A percentile compares a stretch with the other conserved stretches of the same genome.
phyloP scores from a whole-genome alignment of 306 rosid genomes.

The Hylodesmum podocarpum region DNA sequence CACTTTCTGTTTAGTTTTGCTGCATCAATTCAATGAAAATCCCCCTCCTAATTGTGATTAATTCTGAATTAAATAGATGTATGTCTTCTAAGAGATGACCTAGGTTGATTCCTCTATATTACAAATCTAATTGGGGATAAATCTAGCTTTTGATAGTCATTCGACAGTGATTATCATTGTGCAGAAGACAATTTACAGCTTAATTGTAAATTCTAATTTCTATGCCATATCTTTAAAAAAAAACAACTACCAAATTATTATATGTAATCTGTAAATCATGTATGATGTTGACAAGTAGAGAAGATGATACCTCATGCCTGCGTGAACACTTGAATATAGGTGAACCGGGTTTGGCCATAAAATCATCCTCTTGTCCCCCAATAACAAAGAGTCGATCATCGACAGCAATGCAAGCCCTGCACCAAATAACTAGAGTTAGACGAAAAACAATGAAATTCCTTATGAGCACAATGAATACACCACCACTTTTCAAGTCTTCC shows the following conservation, averaged over 20 bases:
- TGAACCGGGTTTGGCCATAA: constrained; percentile 93
- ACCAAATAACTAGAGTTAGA: constrained; percentile 18
- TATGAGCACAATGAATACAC: not conserved
- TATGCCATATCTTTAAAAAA: not conserved
- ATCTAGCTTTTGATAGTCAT: too few relatives aligned
- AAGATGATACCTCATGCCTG: constrained; percentile 64
- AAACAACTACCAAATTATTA: not conserved
- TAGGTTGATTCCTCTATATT: too few relatives aligned
- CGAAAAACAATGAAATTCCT: constrained; percentile 9
- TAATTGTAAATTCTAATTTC: not conserved
- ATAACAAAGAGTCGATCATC: constrained; percentile 68
- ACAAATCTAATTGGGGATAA: too few relatives aligned
- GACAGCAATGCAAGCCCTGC: constrained; percentile 71
- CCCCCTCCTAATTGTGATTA: too few relatives aligned
- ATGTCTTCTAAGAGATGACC: too few relatives aligned
- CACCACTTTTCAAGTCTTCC: constrained; percentile 9
- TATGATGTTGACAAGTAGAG: not conserved
- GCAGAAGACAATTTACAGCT: not conserved
- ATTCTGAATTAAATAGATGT: too few relatives aligned
- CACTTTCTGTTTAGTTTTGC: too few relatives aligned
- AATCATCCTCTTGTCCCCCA: constrained; percentile 98
- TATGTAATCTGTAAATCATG: not conserved
- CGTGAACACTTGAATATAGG: constrained; percentile 97
- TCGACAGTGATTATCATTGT: too few relatives aligned
- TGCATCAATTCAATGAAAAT: too few relatives aligned